Conservation (phyloP, 2,329 filamentous ascomycete genomes). For the Fusarium abutilonis region DNA sequence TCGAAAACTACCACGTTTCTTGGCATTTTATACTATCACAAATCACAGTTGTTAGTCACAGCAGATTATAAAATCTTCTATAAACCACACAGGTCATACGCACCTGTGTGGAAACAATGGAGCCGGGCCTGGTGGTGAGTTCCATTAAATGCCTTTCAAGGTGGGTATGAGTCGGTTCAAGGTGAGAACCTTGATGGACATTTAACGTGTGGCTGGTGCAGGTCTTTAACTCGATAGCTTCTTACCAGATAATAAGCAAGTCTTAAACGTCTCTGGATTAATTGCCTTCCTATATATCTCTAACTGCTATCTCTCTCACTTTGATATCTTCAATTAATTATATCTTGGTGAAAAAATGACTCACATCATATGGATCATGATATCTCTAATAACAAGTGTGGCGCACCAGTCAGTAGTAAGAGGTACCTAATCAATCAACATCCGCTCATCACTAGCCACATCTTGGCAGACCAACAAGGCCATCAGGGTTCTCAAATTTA, state of each 20-base stretch:
- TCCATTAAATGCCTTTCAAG: conserved; percentile 10
- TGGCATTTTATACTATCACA: conserved; percentile 18
- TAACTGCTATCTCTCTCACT: too few species aligned
- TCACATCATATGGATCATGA: too few species aligned
- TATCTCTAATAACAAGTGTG: conserved; percentile 21
- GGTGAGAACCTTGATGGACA: conserved; percentile 47
- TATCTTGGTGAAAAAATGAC: too few species aligned
- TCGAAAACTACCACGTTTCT: conserved; percentile 33
- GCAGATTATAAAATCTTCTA: too few species aligned
- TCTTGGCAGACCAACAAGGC: conserved; percentile 19
- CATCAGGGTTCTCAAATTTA: conserved; percentile 44
- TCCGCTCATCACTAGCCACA: conserved; percentile 36
- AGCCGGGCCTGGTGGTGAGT: conserved; percentile 2
- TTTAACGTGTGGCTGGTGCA: conserved; percentile 27
- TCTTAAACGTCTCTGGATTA: too few species aligned
- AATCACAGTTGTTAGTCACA: conserved; percentile 2
- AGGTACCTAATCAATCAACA: too few species aligned
- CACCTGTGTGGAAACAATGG: too few species aligned
- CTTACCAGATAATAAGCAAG: too few species aligned
- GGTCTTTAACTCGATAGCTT: neutral
- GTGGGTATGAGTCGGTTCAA: conserved; percentile 43
- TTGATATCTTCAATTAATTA: too few species aligned
- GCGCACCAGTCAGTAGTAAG: conserved; percentile 20
- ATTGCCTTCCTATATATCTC: too few species aligned
- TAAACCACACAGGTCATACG: too few species aligned